A percentile compares a stretch with the other conserved stretches of the same genome.
These are phyloP conservation scores for Aspergillus campestris DNA, from an alignment of 495 filamentous ascomycete genomes.

Conservation along the genomic window DNA sequence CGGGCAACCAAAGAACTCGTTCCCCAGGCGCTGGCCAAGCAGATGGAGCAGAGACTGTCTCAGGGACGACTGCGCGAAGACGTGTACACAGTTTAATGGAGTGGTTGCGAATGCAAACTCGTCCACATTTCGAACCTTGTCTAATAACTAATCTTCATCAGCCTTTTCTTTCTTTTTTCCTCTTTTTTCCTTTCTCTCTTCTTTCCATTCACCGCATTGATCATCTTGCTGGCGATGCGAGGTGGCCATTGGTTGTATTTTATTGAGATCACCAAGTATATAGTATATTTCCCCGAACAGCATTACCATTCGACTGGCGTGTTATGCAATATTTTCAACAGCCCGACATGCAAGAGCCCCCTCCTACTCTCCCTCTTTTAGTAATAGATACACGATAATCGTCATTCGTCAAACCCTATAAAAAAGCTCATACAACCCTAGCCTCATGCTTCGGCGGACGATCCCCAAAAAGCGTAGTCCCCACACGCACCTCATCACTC, in stretches of 20 bases:
- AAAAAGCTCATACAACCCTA: conserved; percentile 22
- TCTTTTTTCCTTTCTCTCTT: conserved; percentile 6
- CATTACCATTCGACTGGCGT: neutral
- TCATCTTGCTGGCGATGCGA: no score
- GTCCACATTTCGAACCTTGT: neutral
- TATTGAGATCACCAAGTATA: no score
- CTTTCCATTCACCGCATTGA: neutral
- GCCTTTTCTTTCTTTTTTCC: neutral
- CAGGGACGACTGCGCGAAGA: conserved; percentile 33
- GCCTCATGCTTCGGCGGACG: conserved; percentile 67
- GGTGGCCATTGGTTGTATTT: no score
- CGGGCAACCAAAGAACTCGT: conserved; percentile 87
- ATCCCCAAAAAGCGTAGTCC: conserved; percentile 86
- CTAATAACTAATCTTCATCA: conserved; percentile 11
- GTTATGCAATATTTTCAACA: neutral
- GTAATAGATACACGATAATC: conserved; percentile 1
- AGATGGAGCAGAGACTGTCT: conserved; percentile 77
- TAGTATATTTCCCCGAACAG: no score
- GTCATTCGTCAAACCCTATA: conserved; percentile 8
- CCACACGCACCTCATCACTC: conserved; percentile 89
- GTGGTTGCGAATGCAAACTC: neutral
- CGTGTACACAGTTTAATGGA: conserved; percentile 1
- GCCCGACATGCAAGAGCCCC: neutral
- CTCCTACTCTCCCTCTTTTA: neutral
- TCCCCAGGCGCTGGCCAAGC: conserved; percentile 67